Percentiles rank a stretch among this genome's conserved stretches.
phyloP scores from a whole-genome alignment of 2,329 filamentous ascomycete species.

The Colletotrichum noveboracense region DNA sequence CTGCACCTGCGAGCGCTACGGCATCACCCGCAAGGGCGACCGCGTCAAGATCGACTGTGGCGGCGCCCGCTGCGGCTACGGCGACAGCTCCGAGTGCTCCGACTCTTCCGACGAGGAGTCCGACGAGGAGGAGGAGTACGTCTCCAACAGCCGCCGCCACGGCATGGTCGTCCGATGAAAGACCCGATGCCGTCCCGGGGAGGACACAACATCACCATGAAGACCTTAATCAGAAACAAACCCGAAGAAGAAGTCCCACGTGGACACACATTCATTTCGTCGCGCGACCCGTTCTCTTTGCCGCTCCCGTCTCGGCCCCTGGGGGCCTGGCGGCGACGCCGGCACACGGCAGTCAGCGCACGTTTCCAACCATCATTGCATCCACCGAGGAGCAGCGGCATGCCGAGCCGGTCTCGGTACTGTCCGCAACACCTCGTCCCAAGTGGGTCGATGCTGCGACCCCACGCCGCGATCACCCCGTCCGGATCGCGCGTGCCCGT shows the following conservation, averaged over 20 bases:
- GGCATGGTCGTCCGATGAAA: conserved; percentile 61
- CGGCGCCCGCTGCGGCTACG: conserved; percentile 85
- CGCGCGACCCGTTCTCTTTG: background rate
- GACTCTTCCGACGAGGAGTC: conserved; percentile 59
- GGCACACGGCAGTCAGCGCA: background rate
- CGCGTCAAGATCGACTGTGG: conserved; percentile 97
- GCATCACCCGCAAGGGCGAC: conserved; percentile 91
- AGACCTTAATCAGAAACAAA: background rate
- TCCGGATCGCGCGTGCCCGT: conserved; percentile 15
- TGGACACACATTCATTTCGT: conserved; percentile 39
- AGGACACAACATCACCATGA: background rate
- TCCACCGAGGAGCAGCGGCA: conserved; percentile 25
- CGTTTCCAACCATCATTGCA: conserved; percentile 19
- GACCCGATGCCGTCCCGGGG: conserved; percentile 2
- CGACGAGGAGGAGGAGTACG: conserved; percentile 45
- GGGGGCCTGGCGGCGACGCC: background rate
- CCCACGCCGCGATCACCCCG: conserved; percentile 39
- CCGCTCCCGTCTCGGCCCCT: background rate
- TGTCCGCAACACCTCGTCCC: conserved; percentile 22
- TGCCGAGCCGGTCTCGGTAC: conserved; percentile 51
- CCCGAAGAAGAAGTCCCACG: conserved; percentile 18
- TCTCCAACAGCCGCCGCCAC: conserved; percentile 64
- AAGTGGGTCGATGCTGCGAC: conserved; percentile 61
- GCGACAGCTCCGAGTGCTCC: conserved; percentile 73
- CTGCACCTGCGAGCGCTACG: conserved; percentile 96